Evolutionary conservation across 169 alveolate genomes (phyloP).

Genomic region (Theileria orientalis): DNA sequence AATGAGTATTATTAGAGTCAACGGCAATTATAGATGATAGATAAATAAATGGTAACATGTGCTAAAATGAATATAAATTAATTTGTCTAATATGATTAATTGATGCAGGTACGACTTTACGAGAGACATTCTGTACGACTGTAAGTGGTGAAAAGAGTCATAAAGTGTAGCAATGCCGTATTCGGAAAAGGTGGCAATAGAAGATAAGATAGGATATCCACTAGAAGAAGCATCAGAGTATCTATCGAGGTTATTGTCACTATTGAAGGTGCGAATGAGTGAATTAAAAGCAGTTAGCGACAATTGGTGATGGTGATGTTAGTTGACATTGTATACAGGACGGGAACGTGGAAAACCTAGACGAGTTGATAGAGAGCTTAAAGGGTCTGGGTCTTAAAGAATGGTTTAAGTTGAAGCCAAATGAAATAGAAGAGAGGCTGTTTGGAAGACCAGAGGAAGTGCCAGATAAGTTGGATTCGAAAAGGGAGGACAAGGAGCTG

Average conservation of each 20-base stretch:
- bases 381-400: slow-evolving; percentile 32
- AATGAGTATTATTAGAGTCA: background rate
- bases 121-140: slow-evolving; percentile 53
- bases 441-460: slow-evolving; percentile 7
- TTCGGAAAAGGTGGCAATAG: slow-evolving; percentile 44
- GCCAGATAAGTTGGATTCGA: background rate
- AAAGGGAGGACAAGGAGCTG: slow-evolving; percentile 7
- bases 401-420: slow-evolving; percentile 52
- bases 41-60: no score
- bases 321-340: background rate
- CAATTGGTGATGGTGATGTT: no score
- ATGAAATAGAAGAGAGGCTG: slow-evolving; percentile 27
- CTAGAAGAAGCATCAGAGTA: slow-evolving; percentile 33
- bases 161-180: slow-evolving; percentile 39
- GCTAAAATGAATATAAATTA: background rate
- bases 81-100: no score
- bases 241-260: slow-evolving; percentile 27
- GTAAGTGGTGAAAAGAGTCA: background rate
- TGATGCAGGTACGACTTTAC: slow-evolving; percentile 52
- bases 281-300: background rate
- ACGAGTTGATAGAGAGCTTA: slow-evolving; percentile 7
- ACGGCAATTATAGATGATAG: background rate
- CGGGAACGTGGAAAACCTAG: background rate
- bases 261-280: slow-evolving; percentile 33
- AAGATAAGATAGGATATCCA: slow-evolving; percentile 55